Conservation (phyloP, 345 rosid genomes). For the Raphanus sativus region DNA sequence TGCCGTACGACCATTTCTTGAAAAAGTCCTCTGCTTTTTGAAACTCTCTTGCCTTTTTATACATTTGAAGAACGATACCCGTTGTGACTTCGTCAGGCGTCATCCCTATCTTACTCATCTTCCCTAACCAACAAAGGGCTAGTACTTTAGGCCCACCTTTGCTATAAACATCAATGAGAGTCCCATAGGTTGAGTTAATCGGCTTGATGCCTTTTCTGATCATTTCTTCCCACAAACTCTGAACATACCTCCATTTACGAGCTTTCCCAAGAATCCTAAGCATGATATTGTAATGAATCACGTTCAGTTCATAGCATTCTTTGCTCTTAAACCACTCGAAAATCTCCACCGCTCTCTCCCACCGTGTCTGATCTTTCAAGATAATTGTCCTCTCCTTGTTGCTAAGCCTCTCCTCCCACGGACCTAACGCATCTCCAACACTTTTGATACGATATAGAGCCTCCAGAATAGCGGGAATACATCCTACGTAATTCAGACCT, state of each 20-base stretch:
- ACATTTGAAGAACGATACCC: slow-evolving; percentile 81
- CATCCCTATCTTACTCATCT: slow-evolving; percentile 70
- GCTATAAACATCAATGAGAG: slow-evolving; percentile 81
- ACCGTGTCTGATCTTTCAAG: slow-evolving; percentile 76
- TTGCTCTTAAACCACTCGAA: slow-evolving; percentile 75
- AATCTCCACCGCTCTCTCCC: slow-evolving; percentile 88
- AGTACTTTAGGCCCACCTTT: slow-evolving; percentile 68
- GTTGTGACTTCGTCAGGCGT: slow-evolving; percentile 83
- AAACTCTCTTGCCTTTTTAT: slow-evolving; percentile 78
- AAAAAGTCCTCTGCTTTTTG: slow-evolving; percentile 74
- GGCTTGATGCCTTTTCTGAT: slow-evolving; percentile 46
- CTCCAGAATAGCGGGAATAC: slow-evolving; percentile 63
- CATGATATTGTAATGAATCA: slow-evolving; percentile 85
- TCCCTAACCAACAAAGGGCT: slow-evolving; percentile 73
- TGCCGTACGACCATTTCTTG: slow-evolving; percentile 64
- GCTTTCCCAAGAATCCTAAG: slow-evolving; percentile 72
- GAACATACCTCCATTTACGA: slow-evolving; percentile 56
- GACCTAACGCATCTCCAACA: slow-evolving; percentile 70
- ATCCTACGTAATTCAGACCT: slow-evolving; percentile 53
- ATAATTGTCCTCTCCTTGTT: slow-evolving; percentile 82
- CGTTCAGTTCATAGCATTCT: slow-evolving; percentile 51
- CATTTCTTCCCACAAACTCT: slow-evolving; percentile 74
- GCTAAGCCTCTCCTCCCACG: slow-evolving; percentile 74
- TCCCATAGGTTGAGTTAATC: slow-evolving; percentile 81
- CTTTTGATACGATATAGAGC: slow-evolving; percentile 59